Percentiles rank a stretch among this genome's conserved stretches.
Conservation (phyloP, 345 rosid species). For the Xanthoceras sorbifolium region DNA sequence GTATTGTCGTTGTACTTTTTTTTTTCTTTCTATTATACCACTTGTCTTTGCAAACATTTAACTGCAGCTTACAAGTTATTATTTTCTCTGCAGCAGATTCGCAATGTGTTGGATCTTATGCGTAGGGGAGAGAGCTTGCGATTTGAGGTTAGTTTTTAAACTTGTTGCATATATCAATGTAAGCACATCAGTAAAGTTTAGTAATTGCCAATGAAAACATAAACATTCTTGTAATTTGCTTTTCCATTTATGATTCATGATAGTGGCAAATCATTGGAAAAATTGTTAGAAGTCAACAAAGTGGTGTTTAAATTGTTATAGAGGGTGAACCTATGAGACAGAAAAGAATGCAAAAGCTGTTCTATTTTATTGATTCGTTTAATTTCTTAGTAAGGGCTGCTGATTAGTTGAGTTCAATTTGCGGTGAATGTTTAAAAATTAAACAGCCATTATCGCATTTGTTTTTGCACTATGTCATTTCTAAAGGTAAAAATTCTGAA, state of each 20-base stretch:
- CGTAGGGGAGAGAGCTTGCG: constrained; percentile 80
- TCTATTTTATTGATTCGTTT: neutral
- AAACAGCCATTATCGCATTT: neutral
- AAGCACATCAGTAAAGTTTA: neutral
- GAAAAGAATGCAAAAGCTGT: neutral
- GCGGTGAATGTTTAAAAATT: neutral
- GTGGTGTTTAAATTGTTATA: neutral
- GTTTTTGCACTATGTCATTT: neutral
- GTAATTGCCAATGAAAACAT: constrained; percentile 1
- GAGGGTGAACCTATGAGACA: neutral
- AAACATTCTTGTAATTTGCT: neutral
- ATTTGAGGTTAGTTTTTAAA: constrained; percentile 56
- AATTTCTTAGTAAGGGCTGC: neutral
- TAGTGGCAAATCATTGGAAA: neutral
- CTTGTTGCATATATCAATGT: neutral
- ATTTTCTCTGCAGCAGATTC: constrained; percentile 50
- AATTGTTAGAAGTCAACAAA: neutral
- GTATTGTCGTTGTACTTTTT: neutral
- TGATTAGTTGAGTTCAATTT: neutral
- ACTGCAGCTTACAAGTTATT: constrained; percentile 29
- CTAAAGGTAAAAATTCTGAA: neutral
- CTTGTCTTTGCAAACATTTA: neutral
- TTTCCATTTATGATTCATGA: neutral
- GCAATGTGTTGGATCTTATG: constrained; percentile 79
- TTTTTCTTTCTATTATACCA: neutral